phyloP scores from a whole-genome alignment of 768 basidiomycete genomes.

The Aureoboletus auriporus region DNA sequence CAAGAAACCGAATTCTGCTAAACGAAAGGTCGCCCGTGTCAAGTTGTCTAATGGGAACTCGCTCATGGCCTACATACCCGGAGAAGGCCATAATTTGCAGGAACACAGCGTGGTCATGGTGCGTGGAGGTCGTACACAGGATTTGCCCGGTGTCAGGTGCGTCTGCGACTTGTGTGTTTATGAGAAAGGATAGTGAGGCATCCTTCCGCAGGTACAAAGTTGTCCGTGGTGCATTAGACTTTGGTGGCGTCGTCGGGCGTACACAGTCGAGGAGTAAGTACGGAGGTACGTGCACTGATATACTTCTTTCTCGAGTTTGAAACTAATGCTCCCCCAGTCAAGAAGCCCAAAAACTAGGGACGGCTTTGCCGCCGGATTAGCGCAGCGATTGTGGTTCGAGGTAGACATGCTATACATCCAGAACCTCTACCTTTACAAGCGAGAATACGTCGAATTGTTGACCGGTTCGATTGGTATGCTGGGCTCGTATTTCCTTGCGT shows the following conservation, averaged over 20 bases:
- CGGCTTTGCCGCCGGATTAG: no score
- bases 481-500: no score
- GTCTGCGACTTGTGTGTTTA: conserved; percentile 19
- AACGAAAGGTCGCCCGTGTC: conserved; percentile 93
- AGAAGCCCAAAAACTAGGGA: conserved; percentile 78
- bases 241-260: conserved; percentile 85
- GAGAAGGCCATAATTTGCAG: conserved; percentile 97
- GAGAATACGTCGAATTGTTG: no score
- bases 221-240: conserved; percentile 88
- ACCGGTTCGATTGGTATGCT: no score
- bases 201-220: conserved; percentile 75
- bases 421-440: no score
- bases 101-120: conserved; percentile 95
- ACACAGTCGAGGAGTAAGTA: conserved; percentile 84
- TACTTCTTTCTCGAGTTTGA: neutral
- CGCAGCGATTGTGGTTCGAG: no score
- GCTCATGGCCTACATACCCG: conserved; percentile 91
- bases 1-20: conserved; percentile 98
- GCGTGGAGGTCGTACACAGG: conserved; percentile 94
- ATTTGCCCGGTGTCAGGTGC: conserved; percentile 95
- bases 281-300: conserved; percentile 56
- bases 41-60: conserved; percentile 88
- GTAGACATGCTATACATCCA: no score
- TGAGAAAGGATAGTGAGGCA: neutral
- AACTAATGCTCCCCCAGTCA: conserved; percentile 42